These are phyloP conservation scores for Sporobolomyces roseus DNA, from an alignment of 768 basidiomycete species.

Conservation along the genomic window DNA sequence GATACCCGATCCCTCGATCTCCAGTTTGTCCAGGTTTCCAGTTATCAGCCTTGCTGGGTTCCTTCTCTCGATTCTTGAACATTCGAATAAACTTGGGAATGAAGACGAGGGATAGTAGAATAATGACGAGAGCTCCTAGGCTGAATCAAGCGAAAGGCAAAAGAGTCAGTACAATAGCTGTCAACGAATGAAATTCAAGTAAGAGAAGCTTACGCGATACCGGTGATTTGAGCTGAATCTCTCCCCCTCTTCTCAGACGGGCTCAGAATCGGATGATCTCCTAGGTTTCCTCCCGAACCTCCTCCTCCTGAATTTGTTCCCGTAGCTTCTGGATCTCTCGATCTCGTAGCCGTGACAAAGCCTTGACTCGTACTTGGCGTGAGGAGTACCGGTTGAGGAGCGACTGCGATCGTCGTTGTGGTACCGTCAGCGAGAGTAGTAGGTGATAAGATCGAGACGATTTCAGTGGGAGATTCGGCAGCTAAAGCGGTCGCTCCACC, in stretches of 20 bases:
- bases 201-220: constrained; percentile 7
- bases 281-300: not conserved
- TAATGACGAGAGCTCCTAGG: constrained; percentile 16
- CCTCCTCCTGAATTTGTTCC: too few relatives aligned
- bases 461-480: not conserved
- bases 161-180: not conserved
- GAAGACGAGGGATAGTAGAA: constrained; percentile 21
- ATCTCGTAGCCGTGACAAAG: constrained; percentile 10
- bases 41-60: not conserved
- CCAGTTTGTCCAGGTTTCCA: constrained; percentile 14
- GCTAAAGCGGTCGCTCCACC: not conserved
- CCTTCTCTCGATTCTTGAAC: constrained; percentile 13
- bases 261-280: not conserved
- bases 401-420: constrained; percentile 14
- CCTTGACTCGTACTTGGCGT: constrained; percentile 11
- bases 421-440: constrained; percentile 2
- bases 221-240: constrained; percentile 9
- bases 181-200: not conserved
- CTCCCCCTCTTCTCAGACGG: constrained; percentile 5
- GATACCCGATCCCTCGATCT: constrained; percentile 14
- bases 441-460: not conserved
- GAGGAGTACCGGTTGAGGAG: not conserved
- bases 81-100: constrained; percentile 1
- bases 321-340: not conserved
- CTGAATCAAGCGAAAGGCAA: not conserved